Evolutionary conservation across 192 early-diverging fungal genomes (phyloP).

Genomic region (Coemansia sp.): DNA sequence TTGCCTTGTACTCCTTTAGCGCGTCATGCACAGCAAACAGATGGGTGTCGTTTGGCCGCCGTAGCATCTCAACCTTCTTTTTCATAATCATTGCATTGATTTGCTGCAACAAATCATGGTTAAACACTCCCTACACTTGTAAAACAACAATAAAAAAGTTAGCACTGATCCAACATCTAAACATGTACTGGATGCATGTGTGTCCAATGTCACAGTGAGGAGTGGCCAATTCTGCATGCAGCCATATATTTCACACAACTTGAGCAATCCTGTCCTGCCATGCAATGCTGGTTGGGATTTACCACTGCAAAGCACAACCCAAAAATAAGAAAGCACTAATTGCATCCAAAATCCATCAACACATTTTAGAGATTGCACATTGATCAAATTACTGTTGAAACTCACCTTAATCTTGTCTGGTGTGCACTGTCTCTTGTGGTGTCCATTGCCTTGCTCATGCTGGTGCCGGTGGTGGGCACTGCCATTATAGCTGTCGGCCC

Average conservation of each 20-base stretch:
- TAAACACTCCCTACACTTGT: conserved; percentile 20
- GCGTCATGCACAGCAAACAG: conserved; percentile 32
- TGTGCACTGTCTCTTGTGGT: conserved; percentile 30
- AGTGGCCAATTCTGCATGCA: too few relatives aligned
- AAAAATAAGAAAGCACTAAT: conserved; percentile 1
- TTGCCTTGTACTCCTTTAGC: conserved; percentile 33
- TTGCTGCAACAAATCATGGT: conserved; percentile 35
- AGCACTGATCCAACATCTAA: not conserved
- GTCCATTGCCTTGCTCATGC: not conserved
- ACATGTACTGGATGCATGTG: not conserved
- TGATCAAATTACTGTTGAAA: conserved; percentile 4
- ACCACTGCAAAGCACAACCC: not conserved
- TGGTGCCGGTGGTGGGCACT: not conserved
- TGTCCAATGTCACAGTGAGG: not conserved
- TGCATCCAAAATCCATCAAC: not conserved
- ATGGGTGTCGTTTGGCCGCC: conserved; percentile 34
- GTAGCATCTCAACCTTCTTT: conserved; percentile 43
- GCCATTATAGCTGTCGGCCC: conserved; percentile 19
- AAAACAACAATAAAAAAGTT: not conserved
- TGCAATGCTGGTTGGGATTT: too few relatives aligned
- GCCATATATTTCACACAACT: too few relatives aligned
- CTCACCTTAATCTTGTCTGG: conserved; percentile 36
- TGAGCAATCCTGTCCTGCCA: too few relatives aligned
- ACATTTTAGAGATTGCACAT: not conserved
- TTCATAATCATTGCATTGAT: conserved; percentile 35